Evolutionary conservation across 225 moss, liverwort and hornwort species (phyloP), one percentile per base, ranked within the genome.

Genomic region (Anthoceros angustus): DNA sequence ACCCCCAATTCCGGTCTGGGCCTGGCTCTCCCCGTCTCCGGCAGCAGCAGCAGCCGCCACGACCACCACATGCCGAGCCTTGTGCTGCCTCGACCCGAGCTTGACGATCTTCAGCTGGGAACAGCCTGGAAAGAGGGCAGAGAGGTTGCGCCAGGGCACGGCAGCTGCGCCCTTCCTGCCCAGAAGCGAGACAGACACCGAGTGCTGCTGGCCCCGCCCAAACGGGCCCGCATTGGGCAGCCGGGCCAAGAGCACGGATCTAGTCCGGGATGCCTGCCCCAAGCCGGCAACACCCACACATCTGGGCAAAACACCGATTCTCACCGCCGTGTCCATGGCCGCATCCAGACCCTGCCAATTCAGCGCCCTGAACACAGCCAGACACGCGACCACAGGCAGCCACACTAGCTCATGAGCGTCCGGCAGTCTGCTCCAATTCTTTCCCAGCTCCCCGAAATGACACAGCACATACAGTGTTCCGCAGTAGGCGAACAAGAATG

Each of bases 101-200:
- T 55, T 55, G n/a, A 55, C 55, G 55, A 55, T 55, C 55, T 55
- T 55, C n/a, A 55, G 55, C 55, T 55, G 55, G n/a, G 18, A 7
- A 12, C 55, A 55, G 18, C 55, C 55, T 55, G 55, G 55, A 15
- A 55, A 55, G 55, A 55, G 55, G 23, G 55, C 55, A 55, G n/a
- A 55, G 55, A 55, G 55, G n/a, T 20, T 18, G 14, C 55, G 55
- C n/a, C 6, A 55, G 5, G 55, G 14, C 23, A 7, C 23, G 14
- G 55, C 12, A 55, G 23, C 55, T 15, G 55, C 18, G 55, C 55
- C n/a, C 55, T 23, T 55, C n/a, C 55, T 18, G 16, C 23, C 55
- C 23, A 15, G 8, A 18, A 23, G 3, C n/a, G 10, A 18, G n/a
- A 55, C n/a, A 23, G 55, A 55, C 12, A 55, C 5, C 18, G 55